Percentiles rank a stretch among this genome's conserved stretches.
Conservation (phyloP, 208 protist genomes). For the Trypanosoma scelopori region DNA sequence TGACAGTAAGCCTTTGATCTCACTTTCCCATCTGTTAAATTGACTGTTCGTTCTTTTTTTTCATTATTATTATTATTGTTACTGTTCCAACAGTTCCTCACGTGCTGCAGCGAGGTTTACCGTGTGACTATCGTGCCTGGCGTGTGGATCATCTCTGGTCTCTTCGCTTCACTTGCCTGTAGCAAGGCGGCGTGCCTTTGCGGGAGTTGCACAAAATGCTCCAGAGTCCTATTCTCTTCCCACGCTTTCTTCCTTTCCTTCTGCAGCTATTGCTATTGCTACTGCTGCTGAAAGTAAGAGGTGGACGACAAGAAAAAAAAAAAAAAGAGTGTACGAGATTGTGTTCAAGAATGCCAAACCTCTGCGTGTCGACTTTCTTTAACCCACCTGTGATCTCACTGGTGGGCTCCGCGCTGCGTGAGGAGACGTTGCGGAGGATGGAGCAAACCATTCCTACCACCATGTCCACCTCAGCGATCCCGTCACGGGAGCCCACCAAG, state of each 20-base stretch:
- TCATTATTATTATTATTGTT: not conserved
- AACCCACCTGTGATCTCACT: slow-evolving; percentile 90
- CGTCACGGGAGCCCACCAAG: slow-evolving; percentile 68
- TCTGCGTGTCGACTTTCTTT: slow-evolving; percentile 90
- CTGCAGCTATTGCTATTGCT: too few relatives aligned
- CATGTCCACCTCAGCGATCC: slow-evolving; percentile 71
- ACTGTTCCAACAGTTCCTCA: too few relatives aligned
- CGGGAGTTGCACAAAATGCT: too few relatives aligned
- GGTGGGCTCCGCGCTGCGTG: slow-evolving; percentile 78
- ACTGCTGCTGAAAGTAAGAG: too few relatives aligned
- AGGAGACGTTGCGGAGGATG: slow-evolving; percentile 85
- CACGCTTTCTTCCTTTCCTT: too few relatives aligned
- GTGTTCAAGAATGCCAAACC: slow-evolving; percentile 74
- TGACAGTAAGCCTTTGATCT: not conserved
- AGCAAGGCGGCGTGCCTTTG: too few relatives aligned
- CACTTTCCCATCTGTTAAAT: not conserved
- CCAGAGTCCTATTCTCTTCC: too few relatives aligned
- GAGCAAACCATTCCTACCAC: slow-evolving; percentile 71
- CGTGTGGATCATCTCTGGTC: too few relatives aligned
- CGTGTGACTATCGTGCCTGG: too few relatives aligned
- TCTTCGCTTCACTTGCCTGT: too few relatives aligned
- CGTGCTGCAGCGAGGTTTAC: too few relatives aligned
- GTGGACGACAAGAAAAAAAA: slow-evolving; percentile 5
- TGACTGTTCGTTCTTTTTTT: not conserved
- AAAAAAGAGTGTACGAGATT: slow-evolving; percentile 3